Evolutionary conservation across 495 filamentous ascomycete genomes (phyloP).

Genomic region (Penicillium simplicissimum): DNA sequence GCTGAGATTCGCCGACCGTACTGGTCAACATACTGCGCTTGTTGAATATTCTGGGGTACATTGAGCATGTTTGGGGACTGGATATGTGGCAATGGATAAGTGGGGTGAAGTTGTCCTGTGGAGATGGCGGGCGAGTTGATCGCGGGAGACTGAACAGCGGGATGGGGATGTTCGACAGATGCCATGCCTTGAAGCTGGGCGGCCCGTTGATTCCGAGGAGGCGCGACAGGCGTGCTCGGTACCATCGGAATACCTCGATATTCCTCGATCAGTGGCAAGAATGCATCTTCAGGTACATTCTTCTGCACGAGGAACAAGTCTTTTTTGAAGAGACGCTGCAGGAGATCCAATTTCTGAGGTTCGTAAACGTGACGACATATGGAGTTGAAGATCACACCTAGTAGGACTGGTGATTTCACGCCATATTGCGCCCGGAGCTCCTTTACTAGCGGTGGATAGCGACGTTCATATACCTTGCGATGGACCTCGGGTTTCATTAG

Average conservation of each 20-base stretch:
- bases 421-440: constrained; percentile 45
- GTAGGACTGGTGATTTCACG: constrained; percentile 55
- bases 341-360: background rate
- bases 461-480: constrained; percentile 34
- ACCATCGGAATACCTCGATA: constrained; percentile 17
- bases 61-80: background rate
- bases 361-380: constrained; percentile 38
- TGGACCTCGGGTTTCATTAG: constrained; percentile 29
- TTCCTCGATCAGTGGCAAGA: constrained; percentile 1
- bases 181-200: background rate
- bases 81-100: background rate
- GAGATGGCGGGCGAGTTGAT: background rate
- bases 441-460: constrained; percentile 60
- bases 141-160: background rate
- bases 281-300: background rate
- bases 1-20: background rate
- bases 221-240: background rate
- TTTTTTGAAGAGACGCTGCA: background rate
- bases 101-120: background rate
- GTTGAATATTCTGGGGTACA: background rate
- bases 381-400: constrained; percentile 61
- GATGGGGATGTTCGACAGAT: background rate
- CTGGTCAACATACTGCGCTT: background rate
- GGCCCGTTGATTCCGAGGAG: background rate
- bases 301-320: background rate